phyloP scores from a whole-genome alignment of 371 early-diverging fungal genomes.

The Haplosporangium sp. region DNA sequence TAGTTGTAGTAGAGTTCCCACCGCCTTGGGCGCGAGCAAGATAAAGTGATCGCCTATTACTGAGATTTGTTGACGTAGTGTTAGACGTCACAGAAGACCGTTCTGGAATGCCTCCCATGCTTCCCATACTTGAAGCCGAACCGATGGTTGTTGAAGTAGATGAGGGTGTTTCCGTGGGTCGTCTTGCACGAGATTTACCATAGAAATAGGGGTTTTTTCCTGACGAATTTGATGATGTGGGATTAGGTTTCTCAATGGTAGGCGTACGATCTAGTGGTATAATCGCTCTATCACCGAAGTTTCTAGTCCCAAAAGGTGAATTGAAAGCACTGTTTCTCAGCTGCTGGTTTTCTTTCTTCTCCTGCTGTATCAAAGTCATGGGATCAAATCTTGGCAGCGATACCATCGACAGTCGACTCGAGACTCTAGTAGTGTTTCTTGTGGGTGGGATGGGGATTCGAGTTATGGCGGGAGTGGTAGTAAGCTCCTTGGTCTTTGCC shows the following conservation, averaged over 20 bases:
- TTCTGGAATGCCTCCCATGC: constrained; percentile 1
- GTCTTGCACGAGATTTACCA: constrained; percentile 35
- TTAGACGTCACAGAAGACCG: constrained; percentile 6
- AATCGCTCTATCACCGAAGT: constrained; percentile 21
- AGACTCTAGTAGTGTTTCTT: constrained; percentile 34
- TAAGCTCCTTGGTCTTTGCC: constrained; percentile 18
- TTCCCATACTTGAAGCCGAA: not conserved
- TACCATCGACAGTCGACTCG: constrained; percentile 49
- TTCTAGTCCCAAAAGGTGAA: constrained; percentile 10
- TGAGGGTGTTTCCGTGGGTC: constrained; percentile 34
- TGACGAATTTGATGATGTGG: constrained; percentile 32
- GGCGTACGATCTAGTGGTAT: constrained; percentile 50
- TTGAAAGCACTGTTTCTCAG: constrained; percentile 3
- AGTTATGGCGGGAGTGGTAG: constrained; percentile 15
- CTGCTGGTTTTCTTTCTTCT: constrained; percentile 26
- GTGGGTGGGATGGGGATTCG: constrained; percentile 29
- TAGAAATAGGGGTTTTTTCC: constrained; percentile 53
- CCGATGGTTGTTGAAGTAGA: not conserved
- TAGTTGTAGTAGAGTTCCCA: constrained; percentile 6
- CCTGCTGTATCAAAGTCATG: constrained; percentile 33
- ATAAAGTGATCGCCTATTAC: constrained; percentile 32
- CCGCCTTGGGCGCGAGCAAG: constrained; percentile 49
- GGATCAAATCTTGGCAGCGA: constrained; percentile 43
- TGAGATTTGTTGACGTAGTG: constrained; percentile 26
- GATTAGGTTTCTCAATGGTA: constrained; percentile 28